phyloP scores from a whole-genome alignment of 176 grass and related monocot genomes.

The Aegilops tauschii region DNA sequence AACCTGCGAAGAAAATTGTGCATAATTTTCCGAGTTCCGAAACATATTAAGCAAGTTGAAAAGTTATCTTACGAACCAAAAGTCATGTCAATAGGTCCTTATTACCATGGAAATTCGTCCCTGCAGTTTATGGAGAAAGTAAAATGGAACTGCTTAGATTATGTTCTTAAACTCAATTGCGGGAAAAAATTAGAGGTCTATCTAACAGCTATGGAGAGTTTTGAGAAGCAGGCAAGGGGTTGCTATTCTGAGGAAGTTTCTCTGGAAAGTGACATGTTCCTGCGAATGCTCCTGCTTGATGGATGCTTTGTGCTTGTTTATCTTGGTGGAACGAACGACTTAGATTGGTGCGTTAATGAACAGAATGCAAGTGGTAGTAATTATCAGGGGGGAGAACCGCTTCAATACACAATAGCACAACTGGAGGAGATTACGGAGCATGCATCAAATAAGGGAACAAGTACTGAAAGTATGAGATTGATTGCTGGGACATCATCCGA shows the following conservation, averaged over 20 bases:
- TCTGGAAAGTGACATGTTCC: neutral
- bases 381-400: neutral
- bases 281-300: neutral
- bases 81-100: neutral
- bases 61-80: neutral
- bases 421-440: neutral
- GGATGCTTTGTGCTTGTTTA: constrained; percentile 2
- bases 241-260: neutral
- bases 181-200: neutral
- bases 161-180: neutral
- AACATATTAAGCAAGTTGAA: neutral
- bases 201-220: neutral
- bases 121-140: neutral
- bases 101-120: neutral
- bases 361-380: neutral
- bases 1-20: neutral
- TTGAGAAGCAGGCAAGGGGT: neutral
- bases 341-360: neutral
- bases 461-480: neutral
- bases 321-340: neutral
- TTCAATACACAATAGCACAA: neutral
- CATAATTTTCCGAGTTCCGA: neutral
- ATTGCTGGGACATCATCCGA: neutral
- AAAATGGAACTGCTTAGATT: neutral
- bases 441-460: neutral